phyloP scores from a whole-genome alignment of 768 basidiomycete species.

The Hemileccinum impolitum region DNA sequence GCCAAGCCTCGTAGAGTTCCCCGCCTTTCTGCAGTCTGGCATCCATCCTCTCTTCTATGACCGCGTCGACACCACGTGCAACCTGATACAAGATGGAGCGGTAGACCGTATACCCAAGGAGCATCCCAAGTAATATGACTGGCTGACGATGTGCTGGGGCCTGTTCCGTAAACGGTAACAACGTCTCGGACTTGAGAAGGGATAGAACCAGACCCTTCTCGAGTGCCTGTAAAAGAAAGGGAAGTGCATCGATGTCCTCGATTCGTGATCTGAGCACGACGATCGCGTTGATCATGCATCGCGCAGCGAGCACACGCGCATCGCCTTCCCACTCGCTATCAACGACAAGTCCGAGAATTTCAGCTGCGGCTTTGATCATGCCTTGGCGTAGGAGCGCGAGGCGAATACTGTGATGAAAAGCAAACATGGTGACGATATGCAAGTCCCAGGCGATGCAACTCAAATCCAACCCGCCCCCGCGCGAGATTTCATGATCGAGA shows the following conservation, averaged over 20 bases:
- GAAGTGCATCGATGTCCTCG: slow-evolving; percentile 24
- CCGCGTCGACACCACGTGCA: slow-evolving; percentile 7
- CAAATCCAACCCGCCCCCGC: slow-evolving; percentile 14
- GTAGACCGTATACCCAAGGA: slow-evolving; percentile 25
- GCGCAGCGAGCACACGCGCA: slow-evolving; percentile 12
- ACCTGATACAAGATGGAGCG: slow-evolving; percentile 21
- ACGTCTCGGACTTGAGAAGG: slow-evolving; percentile 22
- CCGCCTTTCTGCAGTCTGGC: slow-evolving; percentile 10
- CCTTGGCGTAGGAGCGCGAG: slow-evolving; percentile 21
- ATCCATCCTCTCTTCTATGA: slow-evolving; percentile 8
- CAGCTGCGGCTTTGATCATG: slow-evolving; percentile 21
- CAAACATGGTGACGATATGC: slow-evolving; percentile 23
- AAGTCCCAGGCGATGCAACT: slow-evolving; percentile 28
- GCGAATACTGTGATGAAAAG: slow-evolving; percentile 16
- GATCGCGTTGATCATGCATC: slow-evolving; percentile 22
- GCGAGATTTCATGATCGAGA: slow-evolving; percentile 24
- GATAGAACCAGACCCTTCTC: slow-evolving; percentile 18
- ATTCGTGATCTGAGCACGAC: slow-evolving; percentile 16
- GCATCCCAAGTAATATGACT: slow-evolving; percentile 13
- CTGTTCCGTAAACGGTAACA: slow-evolving; percentile 19
- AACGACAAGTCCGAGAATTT: slow-evolving; percentile 11
- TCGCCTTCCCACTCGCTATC: slow-evolving; percentile 12
- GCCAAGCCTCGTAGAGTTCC: slow-evolving; percentile 23
- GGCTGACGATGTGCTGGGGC: slow-evolving; percentile 3
- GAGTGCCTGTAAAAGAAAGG: slow-evolving; percentile 26